Evolutionary conservation across 2,329 filamentous ascomycete species (phyloP), one percentile per base, ranked within the genome.

Genomic region (Aspergillus flavus): DNA sequence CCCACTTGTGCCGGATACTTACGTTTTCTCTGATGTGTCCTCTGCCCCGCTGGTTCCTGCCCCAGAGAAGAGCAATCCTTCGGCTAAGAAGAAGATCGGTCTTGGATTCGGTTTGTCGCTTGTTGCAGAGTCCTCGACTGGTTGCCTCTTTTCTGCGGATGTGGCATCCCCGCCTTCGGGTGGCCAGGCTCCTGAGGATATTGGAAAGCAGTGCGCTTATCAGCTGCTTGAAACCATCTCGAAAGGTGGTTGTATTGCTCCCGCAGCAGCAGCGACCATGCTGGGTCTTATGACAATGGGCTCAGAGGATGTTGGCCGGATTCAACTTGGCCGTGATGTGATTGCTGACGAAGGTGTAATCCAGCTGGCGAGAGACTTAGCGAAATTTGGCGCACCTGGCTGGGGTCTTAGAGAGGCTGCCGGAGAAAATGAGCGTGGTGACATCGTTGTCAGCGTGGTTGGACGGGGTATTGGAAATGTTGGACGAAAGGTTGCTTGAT

Each of bases 281-380:
- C 78, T 99, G 59, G 91, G 89, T 21, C 83, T 99, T 66, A 99
- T 99, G 95, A 93, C 94, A 39, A 98, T 99, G 95, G 95, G 95
- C 0, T 92, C 91, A 1, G 95, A 98, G 76, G 95, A 99, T 77
- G 93, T 99, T 16, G 95, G 95, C 5, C 86, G 95, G 63, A 78
- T 99, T 68, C 87, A 92, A 66, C 76, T 99, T 63, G 93, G 94
- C 36, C 89, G 88, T 71, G 91, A 94, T 54, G 88, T 97, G 0
- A 79, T 98, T 53, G 94, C 89, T 0, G 91, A 89, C 3, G 92
- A 97, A 75, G 90, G 92, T 64, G 83, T 93, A 59, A 86, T 99
- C 61, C 87, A 88, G 57, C 80, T 97, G 59, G 94, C 92, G 12
- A 86, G 95, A 71, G 95, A 99, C 76, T 79, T 97, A 69, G 90